Conservation (phyloP, 306 rosid species). For the Arachis hypogaea region DNA sequence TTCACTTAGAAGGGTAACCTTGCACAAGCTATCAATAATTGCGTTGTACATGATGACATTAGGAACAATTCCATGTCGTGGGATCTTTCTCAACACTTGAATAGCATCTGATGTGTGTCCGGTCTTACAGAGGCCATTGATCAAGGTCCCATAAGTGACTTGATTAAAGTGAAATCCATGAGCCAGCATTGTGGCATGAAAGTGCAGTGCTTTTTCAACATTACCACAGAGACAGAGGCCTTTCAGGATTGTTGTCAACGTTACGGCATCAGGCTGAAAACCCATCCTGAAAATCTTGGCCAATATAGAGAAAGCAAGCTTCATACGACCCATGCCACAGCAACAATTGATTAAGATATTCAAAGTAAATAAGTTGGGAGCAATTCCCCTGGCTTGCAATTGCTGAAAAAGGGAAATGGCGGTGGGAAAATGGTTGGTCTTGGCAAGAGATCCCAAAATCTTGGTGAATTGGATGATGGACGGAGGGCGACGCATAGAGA, state of each 20-base stretch:
- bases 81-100: too few relatives aligned
- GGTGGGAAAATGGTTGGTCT: conserved; percentile 1
- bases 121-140: too few relatives aligned
- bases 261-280: neutral
- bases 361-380: neutral
- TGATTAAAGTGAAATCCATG: too few relatives aligned
- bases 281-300: conserved; percentile 7
- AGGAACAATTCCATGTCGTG: too few relatives aligned
- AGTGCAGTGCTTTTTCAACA: too few relatives aligned
- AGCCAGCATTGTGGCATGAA: too few relatives aligned
- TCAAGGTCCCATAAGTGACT: too few relatives aligned
- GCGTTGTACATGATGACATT: too few relatives aligned
- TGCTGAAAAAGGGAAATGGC: conserved; percentile 20
- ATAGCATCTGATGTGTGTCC: too few relatives aligned
- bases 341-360: neutral
- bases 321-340: neutral
- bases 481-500: neutral
- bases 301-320: neutral
- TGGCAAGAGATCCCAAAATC: conserved; percentile 5
- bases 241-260: neutral
- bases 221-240: too few relatives aligned
- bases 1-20: too few relatives aligned
- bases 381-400: conserved; percentile 8
- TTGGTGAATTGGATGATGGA: neutral
- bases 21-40: too few relatives aligned